Conservation (phyloP, 306 rosid species). For the Mimosa pudica region DNA sequence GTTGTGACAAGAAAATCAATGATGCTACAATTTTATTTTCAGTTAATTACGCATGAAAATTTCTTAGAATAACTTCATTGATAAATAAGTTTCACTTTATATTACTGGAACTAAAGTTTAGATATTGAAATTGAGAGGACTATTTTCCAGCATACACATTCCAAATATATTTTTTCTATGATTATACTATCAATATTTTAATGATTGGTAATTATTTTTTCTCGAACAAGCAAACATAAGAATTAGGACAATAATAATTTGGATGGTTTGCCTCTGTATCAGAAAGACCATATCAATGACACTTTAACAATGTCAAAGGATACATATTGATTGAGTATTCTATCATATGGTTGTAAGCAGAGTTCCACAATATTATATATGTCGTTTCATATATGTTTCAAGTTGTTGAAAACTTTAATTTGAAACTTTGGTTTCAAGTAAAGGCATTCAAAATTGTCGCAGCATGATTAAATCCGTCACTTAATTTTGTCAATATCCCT, state of each 20-base stretch:
- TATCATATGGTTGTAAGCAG: background rate
- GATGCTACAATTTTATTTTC: background rate
- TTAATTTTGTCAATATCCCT: background rate
- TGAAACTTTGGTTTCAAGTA: constrained; percentile 43
- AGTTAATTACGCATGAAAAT: background rate
- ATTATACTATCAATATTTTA: background rate
- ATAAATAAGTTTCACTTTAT: background rate
- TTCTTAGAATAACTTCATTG: background rate
- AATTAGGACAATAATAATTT: background rate
- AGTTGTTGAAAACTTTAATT: constrained; percentile 19
- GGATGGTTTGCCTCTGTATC: background rate
- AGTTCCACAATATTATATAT: background rate
- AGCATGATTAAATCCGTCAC: constrained; percentile 10
- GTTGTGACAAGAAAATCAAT: background rate
- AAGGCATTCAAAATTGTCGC: constrained; percentile 25
- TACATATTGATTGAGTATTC: background rate
- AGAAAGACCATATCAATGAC: background rate
- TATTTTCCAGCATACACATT: background rate
- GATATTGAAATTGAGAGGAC: background rate
- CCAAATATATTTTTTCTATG: background rate
- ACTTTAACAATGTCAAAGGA: background rate
- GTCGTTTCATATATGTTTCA: background rate
- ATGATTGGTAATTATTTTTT: background rate
- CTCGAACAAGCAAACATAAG: background rate
- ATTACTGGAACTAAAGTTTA: background rate